Evolutionary conservation across 2,329 filamentous ascomycete species (phyloP), one percentile per base, ranked within the genome.

Genomic region (Apiospora rasikravindrae): DNA sequence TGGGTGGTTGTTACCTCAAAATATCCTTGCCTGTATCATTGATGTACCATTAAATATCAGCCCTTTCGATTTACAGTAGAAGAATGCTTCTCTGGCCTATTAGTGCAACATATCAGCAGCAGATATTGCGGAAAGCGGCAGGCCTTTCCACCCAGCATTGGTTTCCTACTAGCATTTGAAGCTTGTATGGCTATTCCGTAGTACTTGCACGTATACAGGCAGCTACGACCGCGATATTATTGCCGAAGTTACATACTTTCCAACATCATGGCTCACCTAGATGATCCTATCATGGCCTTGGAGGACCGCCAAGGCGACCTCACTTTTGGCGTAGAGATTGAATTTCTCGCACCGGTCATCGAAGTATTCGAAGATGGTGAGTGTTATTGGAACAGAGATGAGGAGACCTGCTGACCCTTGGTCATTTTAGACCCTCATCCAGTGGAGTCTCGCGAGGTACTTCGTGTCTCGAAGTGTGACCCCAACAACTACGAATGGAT

Each of bases 311-410:
- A 40, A 24, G 33, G 33, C 10, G 57, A 40, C 57, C 69, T 79
- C 11, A 79, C 78, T 16, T 77, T 76, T 47, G 78, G 77, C 4
- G 66, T 80, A 33, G 77, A 80, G 67, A 37, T 80, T 1, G 77
- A 80, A 61, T 78, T 80, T 61, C 70, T 79, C 22, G 67, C 7
- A 8, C n/a, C 24, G 19, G 40, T 42, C 33, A 42, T 14, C 45
- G 67, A 42, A 14, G 33, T 5, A 33, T 11, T 47, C 44, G 19
- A 6, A 4, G 1, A 45, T 44, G 33, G 66, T 7, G 45, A 73
- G 16, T 61, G 13, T 33, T 33, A 8, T 19, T 3, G 4, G 57
- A 24, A 64, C 33, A 14, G 7, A 40, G 10, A n/a, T 40, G 33
- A 40, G 6, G 10, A 24, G n/a, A 14, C 19, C 19, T n/a, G 5